Conservation (phyloP, 2,329 filamentous ascomycete genomes). For the Talaromyces atroroseus region DNA sequence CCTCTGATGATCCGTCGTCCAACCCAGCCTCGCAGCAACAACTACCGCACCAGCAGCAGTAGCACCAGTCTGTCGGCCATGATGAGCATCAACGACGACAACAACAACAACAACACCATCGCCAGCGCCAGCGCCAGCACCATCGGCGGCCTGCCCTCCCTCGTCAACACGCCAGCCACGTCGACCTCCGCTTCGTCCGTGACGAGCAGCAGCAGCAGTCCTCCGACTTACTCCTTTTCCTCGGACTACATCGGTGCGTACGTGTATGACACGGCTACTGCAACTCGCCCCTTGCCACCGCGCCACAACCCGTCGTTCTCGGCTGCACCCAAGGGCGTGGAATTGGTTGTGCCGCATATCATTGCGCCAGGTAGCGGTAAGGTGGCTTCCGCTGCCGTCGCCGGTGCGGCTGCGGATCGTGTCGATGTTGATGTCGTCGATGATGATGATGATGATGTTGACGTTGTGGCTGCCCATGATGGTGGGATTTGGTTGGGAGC, state of each 20-base stretch:
- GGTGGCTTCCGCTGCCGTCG: neutral
- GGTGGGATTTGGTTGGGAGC: neutral
- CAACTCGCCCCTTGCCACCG: constrained; percentile 33
- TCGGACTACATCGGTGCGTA: constrained; percentile 27
- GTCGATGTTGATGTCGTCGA: neutral
- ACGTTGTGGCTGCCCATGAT: neutral
- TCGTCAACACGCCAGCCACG: constrained; percentile 29
- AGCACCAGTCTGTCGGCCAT: constrained; percentile 27
- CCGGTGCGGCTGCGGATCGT: neutral
- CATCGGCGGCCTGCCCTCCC: constrained; percentile 21
- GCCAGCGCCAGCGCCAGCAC: constrained; percentile 19
- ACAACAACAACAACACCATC: constrained; percentile 13
- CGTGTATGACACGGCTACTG: neutral
- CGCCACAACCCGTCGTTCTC: constrained; percentile 37
- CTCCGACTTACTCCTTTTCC: neutral
- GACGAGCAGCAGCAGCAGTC: constrained; percentile 29
- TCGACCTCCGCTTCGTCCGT: constrained; percentile 36
- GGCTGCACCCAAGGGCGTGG: constrained; percentile 30
- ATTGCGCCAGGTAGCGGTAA: neutral
- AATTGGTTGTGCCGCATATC: constrained; percentile 38
- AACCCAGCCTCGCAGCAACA: constrained; percentile 17
- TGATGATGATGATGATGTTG: neutral
- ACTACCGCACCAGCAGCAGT: constrained; percentile 26
- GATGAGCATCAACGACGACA: neutral
- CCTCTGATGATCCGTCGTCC: constrained; percentile 16